Base-by-base conservation (phyloP, 768 basidiomycete species). In the Hysterangium stoloniferum region DNA sequence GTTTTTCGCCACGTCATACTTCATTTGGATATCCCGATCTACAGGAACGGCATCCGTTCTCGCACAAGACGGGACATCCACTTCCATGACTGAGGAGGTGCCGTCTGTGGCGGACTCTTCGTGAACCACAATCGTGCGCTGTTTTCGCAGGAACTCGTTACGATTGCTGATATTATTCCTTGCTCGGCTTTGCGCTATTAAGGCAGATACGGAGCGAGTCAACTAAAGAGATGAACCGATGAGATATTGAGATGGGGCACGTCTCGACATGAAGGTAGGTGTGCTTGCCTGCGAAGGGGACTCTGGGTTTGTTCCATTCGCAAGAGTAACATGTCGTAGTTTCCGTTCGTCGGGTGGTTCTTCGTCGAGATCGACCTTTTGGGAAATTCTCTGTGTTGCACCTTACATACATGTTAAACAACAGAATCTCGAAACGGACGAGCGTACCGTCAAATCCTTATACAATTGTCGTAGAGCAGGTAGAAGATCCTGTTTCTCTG, bases 1-100 rank as follows among this genome's bases (percentile, higher is more conserved):
- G 54, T 90, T 88, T 65, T 80, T 86, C n/a, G 82, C 83, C 54
- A 91, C 84, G 61, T 91, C 88, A 56, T 89, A 90, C 62, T 85
- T 86, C 73, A 90, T 87, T 59, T 90, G 88, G 1, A 78, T 67
- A 50, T 87, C 84, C 33, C 88, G 70, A 62, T 90, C 78, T 28
- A 86, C 65, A 0, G 74, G 67, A 79, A 34, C 85, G 31, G 86
- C 82, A 52, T 88, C 84, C 3, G 78, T 76, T 7, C 87, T 78
- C 11, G 87, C 87, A 57, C 86, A 90, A 3, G 85, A 84, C 13
- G 72, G 62, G 19, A 41, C 19, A 34, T 29, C 52, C 15, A 40
- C 34, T 52, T 54, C 17, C 27, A 19, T 37, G 11, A 40, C 29
- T 3, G 38, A 31, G 2, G 29, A 17, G 7, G n/a, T 15, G 15